A percentile compares a stretch with the other conserved stretches of the same genome.
These are phyloP conservation scores for Prunus mongolica DNA, from an alignment of 306 rosid genomes.

Conservation along the genomic window DNA sequence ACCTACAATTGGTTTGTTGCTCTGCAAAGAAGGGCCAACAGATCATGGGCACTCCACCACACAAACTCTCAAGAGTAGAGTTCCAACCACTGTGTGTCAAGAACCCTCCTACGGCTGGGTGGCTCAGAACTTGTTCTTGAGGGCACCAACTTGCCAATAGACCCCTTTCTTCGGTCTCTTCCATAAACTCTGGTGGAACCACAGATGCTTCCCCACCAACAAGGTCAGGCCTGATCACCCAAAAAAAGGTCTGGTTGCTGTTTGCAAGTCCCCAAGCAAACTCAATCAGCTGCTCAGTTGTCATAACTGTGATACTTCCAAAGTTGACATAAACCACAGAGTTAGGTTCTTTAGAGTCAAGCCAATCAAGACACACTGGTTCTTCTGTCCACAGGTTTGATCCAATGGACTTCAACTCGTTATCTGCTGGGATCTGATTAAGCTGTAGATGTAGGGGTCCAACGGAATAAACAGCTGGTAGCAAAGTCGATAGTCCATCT, in stretches of 20 bases:
- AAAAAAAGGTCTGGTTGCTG: conserved; percentile 38
- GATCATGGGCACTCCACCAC: conserved; percentile 57
- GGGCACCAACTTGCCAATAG: conserved; percentile 53
- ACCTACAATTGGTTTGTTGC: conserved; percentile 71
- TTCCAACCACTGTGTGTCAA: conserved; percentile 77
- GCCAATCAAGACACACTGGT: conserved; percentile 48
- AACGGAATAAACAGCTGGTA: conserved; percentile 48
- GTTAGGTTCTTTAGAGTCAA: conserved; percentile 21
- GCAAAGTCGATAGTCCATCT: conserved; percentile 21
- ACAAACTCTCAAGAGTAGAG: conserved; percentile 59
- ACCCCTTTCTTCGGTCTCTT: conserved; percentile 35
- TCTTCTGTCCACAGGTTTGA: conserved; percentile 75
- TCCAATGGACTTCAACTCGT: conserved; percentile 24
- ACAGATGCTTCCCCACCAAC: conserved; percentile 33
- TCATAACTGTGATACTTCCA: conserved; percentile 54
- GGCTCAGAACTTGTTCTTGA: conserved; percentile 54
- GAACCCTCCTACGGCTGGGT: conserved; percentile 58
- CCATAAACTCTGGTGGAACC: conserved; percentile 34
- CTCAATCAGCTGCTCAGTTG: conserved; percentile 42
- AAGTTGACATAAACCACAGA: conserved; percentile 24
- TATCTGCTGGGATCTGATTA: not conserved
- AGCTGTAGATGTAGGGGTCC: conserved; percentile 49
- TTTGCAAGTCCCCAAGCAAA: conserved; percentile 75
- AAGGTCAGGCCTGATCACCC: conserved; percentile 60
- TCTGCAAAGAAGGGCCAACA: conserved; percentile 81